phyloP scores from a whole-genome alignment of 1,284 basidiomycete species.

The Sporisorium scitamineum region DNA sequence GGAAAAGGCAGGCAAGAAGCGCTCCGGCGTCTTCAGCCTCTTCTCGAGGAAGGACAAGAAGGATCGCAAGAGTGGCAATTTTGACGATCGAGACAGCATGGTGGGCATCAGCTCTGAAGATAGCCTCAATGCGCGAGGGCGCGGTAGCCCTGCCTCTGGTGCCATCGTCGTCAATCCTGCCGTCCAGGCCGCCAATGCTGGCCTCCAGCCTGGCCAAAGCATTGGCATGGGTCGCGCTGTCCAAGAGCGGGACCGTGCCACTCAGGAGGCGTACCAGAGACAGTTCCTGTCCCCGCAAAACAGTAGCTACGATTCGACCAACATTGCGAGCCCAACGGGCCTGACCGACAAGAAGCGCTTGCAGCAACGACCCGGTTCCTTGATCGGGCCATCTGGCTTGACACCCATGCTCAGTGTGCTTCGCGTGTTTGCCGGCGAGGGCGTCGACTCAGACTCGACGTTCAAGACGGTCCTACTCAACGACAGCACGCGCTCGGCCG shows the following conservation, averaged over 20 bases:
- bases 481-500: conserved; percentile 81
- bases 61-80: conserved; percentile 60
- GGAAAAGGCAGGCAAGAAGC: conserved; percentile 63
- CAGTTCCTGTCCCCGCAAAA: conserved; percentile 55
- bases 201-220: conserved; percentile 47
- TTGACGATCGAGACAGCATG: conserved; percentile 51
- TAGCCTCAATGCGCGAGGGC: conserved; percentile 22
- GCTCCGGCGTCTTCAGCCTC: conserved; percentile 64
- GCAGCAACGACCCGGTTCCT: conserved; percentile 59
- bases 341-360: conserved; percentile 26
- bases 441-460: conserved; percentile 85
- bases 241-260: conserved; percentile 59
- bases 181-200: conserved; percentile 42
- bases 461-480: conserved; percentile 98
- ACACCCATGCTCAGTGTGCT: conserved; percentile 91
- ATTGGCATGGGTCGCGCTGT: conserved; percentile 54
- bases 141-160: conserved; percentile 22
- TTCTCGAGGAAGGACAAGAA: conserved; percentile 66
- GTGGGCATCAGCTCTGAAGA: conserved; percentile 56
- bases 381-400: conserved; percentile 70
- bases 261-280: conserved; percentile 60
- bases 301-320: conserved; percentile 28
- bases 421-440: conserved; percentile 89
- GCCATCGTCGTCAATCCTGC: conserved; percentile 16
- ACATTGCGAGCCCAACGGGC: conserved; percentile 7